Percentiles rank a stretch among this genome's conserved stretches.
These are phyloP conservation scores for Plantago lanceolata DNA, from an alignment of 305 asterid species.

Conservation along the genomic window DNA sequence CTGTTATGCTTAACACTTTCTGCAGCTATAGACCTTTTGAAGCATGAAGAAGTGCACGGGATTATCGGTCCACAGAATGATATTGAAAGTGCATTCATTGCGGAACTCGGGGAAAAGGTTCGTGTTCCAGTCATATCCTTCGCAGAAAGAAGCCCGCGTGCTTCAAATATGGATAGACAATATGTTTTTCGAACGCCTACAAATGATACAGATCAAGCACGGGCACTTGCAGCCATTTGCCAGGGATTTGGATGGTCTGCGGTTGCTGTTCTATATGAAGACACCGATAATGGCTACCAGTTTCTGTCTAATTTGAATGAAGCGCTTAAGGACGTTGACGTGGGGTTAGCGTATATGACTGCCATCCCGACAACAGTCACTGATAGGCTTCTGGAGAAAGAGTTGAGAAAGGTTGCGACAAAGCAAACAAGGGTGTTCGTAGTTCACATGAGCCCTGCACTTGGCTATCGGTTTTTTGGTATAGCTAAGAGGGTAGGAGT, in stretches of 20 bases:
- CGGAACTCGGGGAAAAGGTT: constrained; percentile 29
- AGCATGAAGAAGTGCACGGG: constrained; percentile 32
- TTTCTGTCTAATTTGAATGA: constrained; percentile 30
- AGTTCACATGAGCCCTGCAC: constrained; percentile 36
- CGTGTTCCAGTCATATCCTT: constrained; percentile 39
- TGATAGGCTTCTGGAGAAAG: constrained; percentile 17
- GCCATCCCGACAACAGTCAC: constrained; percentile 21
- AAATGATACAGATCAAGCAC: constrained; percentile 35
- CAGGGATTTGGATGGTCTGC: constrained; percentile 37
- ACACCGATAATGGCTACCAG: constrained; percentile 27
- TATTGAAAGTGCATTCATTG: constrained; percentile 23
- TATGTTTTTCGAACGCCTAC: constrained; percentile 34
- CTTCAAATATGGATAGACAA: constrained; percentile 13
- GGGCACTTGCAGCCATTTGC: constrained; percentile 37
- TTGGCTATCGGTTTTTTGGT: constrained; percentile 32
- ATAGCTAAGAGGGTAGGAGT: constrained; percentile 30
- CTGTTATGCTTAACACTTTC: neutral
- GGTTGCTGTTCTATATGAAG: constrained; percentile 38
- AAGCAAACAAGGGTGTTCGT: constrained; percentile 34
- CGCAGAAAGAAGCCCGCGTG: constrained; percentile 29
- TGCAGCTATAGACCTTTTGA: constrained; percentile 37
- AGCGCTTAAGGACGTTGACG: constrained; percentile 32
- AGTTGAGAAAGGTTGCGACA: constrained; percentile 17
- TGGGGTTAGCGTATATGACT: constrained; percentile 24
- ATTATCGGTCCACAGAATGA: constrained; percentile 34